Conservation (phyloP, 768 basidiomycete genomes). For the Psilocybe tampanensis region DNA sequence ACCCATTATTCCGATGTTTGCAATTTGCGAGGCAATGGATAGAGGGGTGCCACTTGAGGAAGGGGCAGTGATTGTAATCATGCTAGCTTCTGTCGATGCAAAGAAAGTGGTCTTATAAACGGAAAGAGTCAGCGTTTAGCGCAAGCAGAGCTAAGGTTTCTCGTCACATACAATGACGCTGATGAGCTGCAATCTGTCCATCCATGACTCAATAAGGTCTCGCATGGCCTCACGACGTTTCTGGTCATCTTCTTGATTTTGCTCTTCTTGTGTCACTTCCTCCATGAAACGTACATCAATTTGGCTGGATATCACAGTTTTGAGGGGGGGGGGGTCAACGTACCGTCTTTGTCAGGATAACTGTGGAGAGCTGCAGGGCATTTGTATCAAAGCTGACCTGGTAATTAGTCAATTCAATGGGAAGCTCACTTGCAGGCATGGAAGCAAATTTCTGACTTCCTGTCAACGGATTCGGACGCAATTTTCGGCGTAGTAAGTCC, state of each 20-base stretch:
- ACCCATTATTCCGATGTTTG: constrained; percentile 51
- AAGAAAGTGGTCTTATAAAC: constrained; percentile 60
- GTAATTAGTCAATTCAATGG: background rate
- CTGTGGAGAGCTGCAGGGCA: background rate
- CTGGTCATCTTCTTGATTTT: constrained; percentile 48
- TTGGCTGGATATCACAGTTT: background rate
- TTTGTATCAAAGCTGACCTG: background rate
- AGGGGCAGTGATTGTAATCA: constrained; percentile 48
- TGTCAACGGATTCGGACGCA: background rate
- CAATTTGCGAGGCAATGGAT: constrained; percentile 27
- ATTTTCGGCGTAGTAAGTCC: background rate
- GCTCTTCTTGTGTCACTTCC: constrained; percentile 45
- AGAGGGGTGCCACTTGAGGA: constrained; percentile 6
- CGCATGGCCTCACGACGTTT: constrained; percentile 38
- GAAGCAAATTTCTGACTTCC: background rate
- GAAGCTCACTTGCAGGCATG: background rate
- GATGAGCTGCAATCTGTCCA: constrained; percentile 63
- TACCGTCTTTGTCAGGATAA: background rate
- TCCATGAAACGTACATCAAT: background rate
- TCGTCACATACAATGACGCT: constrained; percentile 52
- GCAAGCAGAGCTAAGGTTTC: background rate
- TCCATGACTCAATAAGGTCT: constrained; percentile 61
- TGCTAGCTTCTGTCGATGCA: constrained; percentile 56
- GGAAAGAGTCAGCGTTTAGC: background rate
- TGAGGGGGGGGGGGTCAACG: background rate